Percentiles rank a stretch among this genome's conserved stretches.
Conservation (phyloP, 2,329 filamentous ascomycete species). For the Verticillium longisporum region DNA sequence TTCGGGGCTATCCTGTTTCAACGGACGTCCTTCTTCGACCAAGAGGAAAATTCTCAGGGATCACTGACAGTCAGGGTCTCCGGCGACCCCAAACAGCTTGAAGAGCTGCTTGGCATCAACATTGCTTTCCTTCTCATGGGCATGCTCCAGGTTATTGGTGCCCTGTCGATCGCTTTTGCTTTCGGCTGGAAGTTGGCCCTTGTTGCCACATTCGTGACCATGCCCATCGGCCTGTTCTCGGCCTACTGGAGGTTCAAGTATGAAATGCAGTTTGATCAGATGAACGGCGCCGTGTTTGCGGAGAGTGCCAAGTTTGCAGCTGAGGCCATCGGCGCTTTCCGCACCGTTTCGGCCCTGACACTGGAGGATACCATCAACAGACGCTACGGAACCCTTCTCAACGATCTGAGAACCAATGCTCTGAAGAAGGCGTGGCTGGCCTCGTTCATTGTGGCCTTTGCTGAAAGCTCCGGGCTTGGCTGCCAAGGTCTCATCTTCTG, state of each 20-base stretch:
- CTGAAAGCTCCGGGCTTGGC: conserved; percentile 59
- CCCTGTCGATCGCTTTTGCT: conserved; percentile 58
- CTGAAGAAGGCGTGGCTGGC: conserved; percentile 55
- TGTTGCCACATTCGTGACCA: conserved; percentile 55
- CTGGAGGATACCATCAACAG: conserved; percentile 59
- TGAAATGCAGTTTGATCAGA: conserved; percentile 61
- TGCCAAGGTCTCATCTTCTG: conserved; percentile 60
- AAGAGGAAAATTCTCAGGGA: conserved; percentile 52
- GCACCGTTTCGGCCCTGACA: conserved; percentile 64
- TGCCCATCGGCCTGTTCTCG: conserved; percentile 40
- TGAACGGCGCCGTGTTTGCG: conserved; percentile 61
- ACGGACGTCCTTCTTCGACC: conserved; percentile 54
- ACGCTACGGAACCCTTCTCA: conserved; percentile 54
- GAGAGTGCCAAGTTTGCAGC: conserved; percentile 69
- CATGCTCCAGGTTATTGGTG: conserved; percentile 58
- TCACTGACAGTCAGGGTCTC: conserved; percentile 51
- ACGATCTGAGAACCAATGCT: conserved; percentile 50
- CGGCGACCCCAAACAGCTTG: conserved; percentile 51
- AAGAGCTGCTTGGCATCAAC: conserved; percentile 57
- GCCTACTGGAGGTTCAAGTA: conserved; percentile 47
- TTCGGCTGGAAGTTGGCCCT: conserved; percentile 74
- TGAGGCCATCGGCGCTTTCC: conserved; percentile 66
- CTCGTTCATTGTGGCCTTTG: conserved; percentile 61
- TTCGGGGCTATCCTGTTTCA: conserved; percentile 54
- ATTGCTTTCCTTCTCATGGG: conserved; percentile 57